A percentile compares a stretch with the other conserved stretches of the same genome.
phyloP scores from a whole-genome alignment of 2,329 filamentous ascomycete species.

The Aureobasidium musti region DNA sequence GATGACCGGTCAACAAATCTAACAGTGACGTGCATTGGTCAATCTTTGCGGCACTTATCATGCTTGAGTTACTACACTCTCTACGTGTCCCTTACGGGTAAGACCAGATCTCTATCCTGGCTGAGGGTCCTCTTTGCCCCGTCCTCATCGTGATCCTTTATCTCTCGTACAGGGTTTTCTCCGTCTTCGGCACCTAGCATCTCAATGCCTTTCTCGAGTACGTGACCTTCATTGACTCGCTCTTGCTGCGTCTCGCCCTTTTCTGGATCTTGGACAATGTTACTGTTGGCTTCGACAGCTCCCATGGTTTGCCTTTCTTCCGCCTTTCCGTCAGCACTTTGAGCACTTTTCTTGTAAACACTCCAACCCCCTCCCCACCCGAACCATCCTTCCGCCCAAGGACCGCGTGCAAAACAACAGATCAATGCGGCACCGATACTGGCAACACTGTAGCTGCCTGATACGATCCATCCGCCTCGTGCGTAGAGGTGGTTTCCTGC shows the following conservation, averaged over 20 bases:
- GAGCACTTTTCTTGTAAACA: constrained; percentile 48
- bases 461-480: constrained; percentile 57
- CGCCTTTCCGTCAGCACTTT: constrained; percentile 46
- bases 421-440: constrained; percentile 55
- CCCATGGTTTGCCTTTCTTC: constrained; percentile 28
- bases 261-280: neutral
- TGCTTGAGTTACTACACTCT: neutral
- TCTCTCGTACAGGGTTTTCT: constrained; percentile 19
- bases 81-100: neutral
- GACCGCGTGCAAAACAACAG: constrained; percentile 52
- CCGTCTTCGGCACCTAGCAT: constrained; percentile 37
- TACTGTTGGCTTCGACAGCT: neutral
- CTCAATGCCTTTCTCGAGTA: constrained; percentile 37
- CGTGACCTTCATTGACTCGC: constrained; percentile 35
- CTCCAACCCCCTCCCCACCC: constrained; percentile 63
- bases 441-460: constrained; percentile 59
- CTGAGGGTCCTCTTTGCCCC: constrained; percentile 14
- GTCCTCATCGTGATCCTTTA: constrained; percentile 11
- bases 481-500: constrained; percentile 59
- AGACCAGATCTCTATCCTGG: constrained; percentile 8
- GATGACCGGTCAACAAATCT: neutral
- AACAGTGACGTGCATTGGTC: neutral
- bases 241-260: constrained; percentile 30
- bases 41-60: no score
- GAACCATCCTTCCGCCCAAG: constrained; percentile 60